Percentiles rank a stretch among this genome's conserved stretches.
Conservation (phyloP, 345 rosid genomes). For the Noccaea caerulescens region DNA sequence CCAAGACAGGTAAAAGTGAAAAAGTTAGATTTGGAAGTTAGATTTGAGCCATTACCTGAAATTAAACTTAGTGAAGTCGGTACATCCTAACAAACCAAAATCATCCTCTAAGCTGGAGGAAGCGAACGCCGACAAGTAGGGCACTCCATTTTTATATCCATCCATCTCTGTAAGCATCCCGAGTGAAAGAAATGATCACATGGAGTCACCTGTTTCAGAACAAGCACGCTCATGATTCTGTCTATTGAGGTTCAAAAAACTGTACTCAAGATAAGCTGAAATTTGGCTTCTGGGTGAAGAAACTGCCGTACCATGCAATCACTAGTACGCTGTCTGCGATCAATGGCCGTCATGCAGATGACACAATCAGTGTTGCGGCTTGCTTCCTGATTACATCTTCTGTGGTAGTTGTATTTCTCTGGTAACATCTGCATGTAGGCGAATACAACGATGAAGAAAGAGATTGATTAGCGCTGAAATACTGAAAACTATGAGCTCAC, state of each 20-base stretch:
- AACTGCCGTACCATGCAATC: constrained; percentile 79
- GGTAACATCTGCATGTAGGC: constrained; percentile 80
- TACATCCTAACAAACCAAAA: constrained; percentile 37
- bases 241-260: neutral
- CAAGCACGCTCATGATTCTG: constrained; percentile 25
- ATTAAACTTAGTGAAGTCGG: constrained; percentile 26
- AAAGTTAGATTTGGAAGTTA: neutral
- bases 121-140: constrained; percentile 95
- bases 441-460: constrained; percentile 7
- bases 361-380: constrained; percentile 75
- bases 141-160: constrained; percentile 99
- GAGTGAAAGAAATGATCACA: constrained; percentile 96
- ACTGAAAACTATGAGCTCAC: neutral
- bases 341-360: constrained; percentile 95
- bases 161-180: constrained; percentile 97
- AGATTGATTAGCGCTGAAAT: constrained; percentile 24
- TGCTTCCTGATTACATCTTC: constrained; percentile 62
- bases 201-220: constrained; percentile 75
- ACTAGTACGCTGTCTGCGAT: constrained; percentile 61
- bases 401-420: constrained; percentile 88
- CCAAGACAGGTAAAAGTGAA: neutral
- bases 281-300: constrained; percentile 40
- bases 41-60: constrained; percentile 36
- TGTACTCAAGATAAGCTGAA: neutral
- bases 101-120: constrained; percentile 65